These are phyloP conservation scores for Haplographium delicatum DNA, from an alignment of 495 filamentous ascomycete genomes.

Conservation along the genomic window DNA sequence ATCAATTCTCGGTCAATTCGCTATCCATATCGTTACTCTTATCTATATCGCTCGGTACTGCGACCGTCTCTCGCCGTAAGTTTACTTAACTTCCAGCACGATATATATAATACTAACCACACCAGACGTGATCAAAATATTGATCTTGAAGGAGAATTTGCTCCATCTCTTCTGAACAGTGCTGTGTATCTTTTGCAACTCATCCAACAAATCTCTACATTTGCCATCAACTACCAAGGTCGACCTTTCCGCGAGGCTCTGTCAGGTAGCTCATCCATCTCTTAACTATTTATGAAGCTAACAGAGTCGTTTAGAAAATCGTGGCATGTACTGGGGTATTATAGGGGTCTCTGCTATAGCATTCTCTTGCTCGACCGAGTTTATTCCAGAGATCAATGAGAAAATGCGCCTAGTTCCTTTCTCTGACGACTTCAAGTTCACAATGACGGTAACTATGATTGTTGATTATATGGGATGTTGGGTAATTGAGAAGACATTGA, in stretches of 20 bases:
- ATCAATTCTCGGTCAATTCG: constrained; percentile 95
- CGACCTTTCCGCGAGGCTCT: constrained; percentile 96
- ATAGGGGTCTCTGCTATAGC: constrained; percentile 82
- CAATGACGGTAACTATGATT: constrained; percentile 79
- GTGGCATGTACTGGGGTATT: constrained; percentile 96
- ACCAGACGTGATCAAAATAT: constrained; percentile 63
- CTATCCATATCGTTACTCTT: constrained; percentile 87
- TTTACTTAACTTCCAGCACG: constrained; percentile 11
- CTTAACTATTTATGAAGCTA: neutral
- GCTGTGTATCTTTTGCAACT: constrained; percentile 97
- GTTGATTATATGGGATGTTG: constrained; percentile 88
- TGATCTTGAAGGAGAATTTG: constrained; percentile 93
- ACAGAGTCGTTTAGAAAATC: constrained; percentile 65
- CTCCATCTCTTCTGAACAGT: constrained; percentile 89
- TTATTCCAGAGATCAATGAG: constrained; percentile 92
- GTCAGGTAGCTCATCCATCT: constrained; percentile 37
- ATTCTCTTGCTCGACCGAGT: constrained; percentile 94
- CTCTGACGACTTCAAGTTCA: constrained; percentile 79
- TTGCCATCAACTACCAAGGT: constrained; percentile 99
- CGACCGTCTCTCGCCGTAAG: constrained; percentile 74
- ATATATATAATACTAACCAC: constrained; percentile 26
- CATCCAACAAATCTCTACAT: constrained; percentile 99
- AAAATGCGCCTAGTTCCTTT: constrained; percentile 93
- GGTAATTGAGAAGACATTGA: constrained; percentile 81
- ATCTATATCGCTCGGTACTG: constrained; percentile 93